A percentile compares a stretch with the other conserved stretches of the same genome.
These are phyloP conservation scores for Kuraishia molischiana DNA, from an alignment of 805 yeast genomes.

Conservation along the genomic window DNA sequence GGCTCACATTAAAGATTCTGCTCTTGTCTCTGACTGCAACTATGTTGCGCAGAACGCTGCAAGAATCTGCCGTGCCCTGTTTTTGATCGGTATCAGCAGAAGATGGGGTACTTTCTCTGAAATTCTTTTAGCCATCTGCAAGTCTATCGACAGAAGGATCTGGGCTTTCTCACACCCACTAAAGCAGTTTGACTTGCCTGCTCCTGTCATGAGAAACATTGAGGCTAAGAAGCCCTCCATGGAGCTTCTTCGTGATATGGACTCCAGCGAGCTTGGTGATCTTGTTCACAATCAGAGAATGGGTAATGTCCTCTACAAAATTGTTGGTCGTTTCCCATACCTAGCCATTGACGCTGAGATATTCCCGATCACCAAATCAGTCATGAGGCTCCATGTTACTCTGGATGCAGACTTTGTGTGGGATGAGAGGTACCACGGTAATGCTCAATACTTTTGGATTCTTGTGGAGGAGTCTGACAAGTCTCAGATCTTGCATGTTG, in stretches of 20 bases:
- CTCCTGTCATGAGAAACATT: slow-evolving; percentile 49
- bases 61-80: slow-evolving; percentile 86
- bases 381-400: slow-evolving; percentile 67
- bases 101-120: slow-evolving; percentile 83
- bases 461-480: slow-evolving; percentile 81
- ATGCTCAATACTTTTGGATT: slow-evolving; percentile 84
- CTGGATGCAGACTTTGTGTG: slow-evolving; percentile 75
- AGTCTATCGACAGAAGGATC: slow-evolving; percentile 70
- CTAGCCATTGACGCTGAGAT: slow-evolving; percentile 71
- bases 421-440: slow-evolving; percentile 78
- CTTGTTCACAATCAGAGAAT: slow-evolving; percentile 72
- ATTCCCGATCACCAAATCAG: slow-evolving; percentile 81
- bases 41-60: slow-evolving; percentile 95
- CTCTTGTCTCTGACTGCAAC: slow-evolving; percentile 76
- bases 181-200: slow-evolving; percentile 76
- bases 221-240: slow-evolving; percentile 58
- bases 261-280: slow-evolving; percentile 74
- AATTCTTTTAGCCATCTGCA: slow-evolving; percentile 71
- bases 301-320: slow-evolving; percentile 53
- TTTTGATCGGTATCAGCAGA: slow-evolving; percentile 77
- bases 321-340: slow-evolving; percentile 66
- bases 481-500: slow-evolving; percentile 68
- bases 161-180: slow-evolving; percentile 93
- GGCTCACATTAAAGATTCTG: slow-evolving; percentile 62
- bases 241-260: slow-evolving; percentile 66